These are phyloP conservation scores for Hymenoscyphus albidus DNA, from an alignment of 2,329 filamentous ascomycete species.

Conservation along the genomic window DNA sequence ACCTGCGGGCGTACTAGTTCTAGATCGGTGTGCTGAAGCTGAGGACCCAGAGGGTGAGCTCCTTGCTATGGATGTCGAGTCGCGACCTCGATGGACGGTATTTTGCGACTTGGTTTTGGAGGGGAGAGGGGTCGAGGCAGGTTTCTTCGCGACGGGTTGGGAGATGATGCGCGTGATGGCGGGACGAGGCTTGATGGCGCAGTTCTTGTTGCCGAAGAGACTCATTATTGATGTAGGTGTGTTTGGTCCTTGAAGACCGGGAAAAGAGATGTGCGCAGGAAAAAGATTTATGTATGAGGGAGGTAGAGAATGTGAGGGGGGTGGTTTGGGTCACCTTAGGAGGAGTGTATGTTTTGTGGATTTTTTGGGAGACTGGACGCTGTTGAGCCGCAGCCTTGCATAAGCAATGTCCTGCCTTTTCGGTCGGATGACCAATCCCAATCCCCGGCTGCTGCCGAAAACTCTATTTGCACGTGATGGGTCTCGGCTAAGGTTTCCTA, in stretches of 20 bases:
- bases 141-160: constrained; percentile 10
- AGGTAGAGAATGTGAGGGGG: not conserved
- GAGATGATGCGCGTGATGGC: constrained; percentile 17
- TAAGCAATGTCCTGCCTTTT: not conserved
- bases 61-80: not conserved
- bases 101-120: constrained; percentile 12
- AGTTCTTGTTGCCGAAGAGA: constrained; percentile 14
- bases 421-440: not conserved
- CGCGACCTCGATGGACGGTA: constrained; percentile 7
- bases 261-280: not conserved
- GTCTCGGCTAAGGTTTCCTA: not conserved
- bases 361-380: not conserved
- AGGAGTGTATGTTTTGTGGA: not conserved
- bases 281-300: constrained; percentile 1
- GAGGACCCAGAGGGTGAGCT: constrained; percentile 12
- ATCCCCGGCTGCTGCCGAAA: not conserved
- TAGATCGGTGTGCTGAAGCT: constrained; percentile 9
- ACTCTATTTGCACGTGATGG: not conserved
- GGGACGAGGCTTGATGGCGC: constrained; percentile 16
- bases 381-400: constrained; percentile 1
- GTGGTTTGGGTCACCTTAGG: not conserved
- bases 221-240: constrained; percentile 5
- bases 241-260: not conserved
- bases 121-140: constrained; percentile 12
- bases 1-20: constrained; percentile 15